phyloP scores from a whole-genome alignment of 2,329 filamentous ascomycete species.

The Neobulgaria alba region DNA sequence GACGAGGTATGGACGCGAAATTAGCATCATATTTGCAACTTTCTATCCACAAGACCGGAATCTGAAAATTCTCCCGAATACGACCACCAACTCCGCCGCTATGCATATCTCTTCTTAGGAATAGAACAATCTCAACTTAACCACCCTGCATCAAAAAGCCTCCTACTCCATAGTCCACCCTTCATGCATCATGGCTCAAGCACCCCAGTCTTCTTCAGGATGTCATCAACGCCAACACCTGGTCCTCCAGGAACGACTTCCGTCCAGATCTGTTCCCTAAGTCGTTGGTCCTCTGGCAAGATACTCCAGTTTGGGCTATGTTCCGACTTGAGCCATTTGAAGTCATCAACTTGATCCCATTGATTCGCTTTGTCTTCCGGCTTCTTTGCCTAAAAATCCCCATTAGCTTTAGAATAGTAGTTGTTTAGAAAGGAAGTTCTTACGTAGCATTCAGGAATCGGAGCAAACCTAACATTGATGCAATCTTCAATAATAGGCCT shows the following conservation, averaged over 20 bases:
- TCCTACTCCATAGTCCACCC: too few species aligned
- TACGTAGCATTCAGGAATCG: conserved; percentile 62
- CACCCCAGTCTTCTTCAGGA: conserved; percentile 45
- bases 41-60: too few species aligned
- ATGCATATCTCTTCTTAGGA: conserved; percentile 1
- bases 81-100: conserved; percentile 6
- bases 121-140: background rate
- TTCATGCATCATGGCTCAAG: conserved; percentile 2
- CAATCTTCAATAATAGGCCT: conserved; percentile 95
- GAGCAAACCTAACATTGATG: conserved; percentile 66
- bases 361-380: conserved; percentile 45
- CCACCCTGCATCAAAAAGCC: too few species aligned
- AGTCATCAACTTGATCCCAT: conserved; percentile 91
- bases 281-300: conserved; percentile 49
- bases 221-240: conserved; percentile 54
- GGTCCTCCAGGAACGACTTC: conserved; percentile 56
- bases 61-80: too few species aligned
- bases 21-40: too few species aligned
- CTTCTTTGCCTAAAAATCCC: conserved; percentile 6
- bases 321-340: conserved; percentile 88
- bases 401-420: background rate
- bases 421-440: conserved; percentile 35
- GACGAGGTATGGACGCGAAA: too few species aligned
- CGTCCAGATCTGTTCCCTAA: conserved; percentile 60
- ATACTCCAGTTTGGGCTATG: conserved; percentile 83